Evolutionary conservation across 2,329 filamentous ascomycete species (phyloP), one percentile per base, ranked within the genome.

Genomic region (Lanzia echinophila): DNA sequence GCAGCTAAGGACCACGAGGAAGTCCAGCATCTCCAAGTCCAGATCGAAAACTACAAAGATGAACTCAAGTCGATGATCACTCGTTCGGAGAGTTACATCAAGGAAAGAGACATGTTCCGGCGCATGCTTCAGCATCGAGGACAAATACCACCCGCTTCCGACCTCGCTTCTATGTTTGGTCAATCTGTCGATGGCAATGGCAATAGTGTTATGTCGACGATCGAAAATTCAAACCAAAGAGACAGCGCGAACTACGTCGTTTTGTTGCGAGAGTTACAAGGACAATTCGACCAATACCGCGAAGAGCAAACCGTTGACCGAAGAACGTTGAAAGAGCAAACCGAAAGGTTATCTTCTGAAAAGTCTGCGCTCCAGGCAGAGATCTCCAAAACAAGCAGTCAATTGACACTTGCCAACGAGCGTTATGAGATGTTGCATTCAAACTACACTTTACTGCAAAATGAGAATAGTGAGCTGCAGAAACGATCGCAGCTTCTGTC

Each of bases 31-130:
- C 73, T 94, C 32, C 79, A 88, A 58, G 81, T 85, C 50, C 84
- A 90, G 60, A 78, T 95, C 22, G 79, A 86, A 60, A 83, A 87
- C 69, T 92, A 84, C 69, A 84, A 89, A 55, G 92, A 96, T 60
- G 90, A 96, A 67, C 82, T 95, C 50, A 82, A 86, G 61, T 87
- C 87, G 12, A 85, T 96, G 60, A 83, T 87, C 42, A 83, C 87
- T 31, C 88, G 91, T 54, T 88, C 90, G 59, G 89, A 96, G 73
- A 95, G 89, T 69, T 96, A 95, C 69, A 90, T 94, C 68, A 89
- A 90, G 64, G 94, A 99, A 72, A 86, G 94, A 58, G 92, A 99
- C 68, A 96, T 96, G 82, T 97, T 96, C 84, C 85, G 92, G 20
- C 90, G 91, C 50, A 91, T 97, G 75, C 80, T 96, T 31, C 88